Evolutionary conservation across 2,329 filamentous ascomycete genomes (phyloP).

Genomic region (Plectosphaerella plurivora): DNA sequence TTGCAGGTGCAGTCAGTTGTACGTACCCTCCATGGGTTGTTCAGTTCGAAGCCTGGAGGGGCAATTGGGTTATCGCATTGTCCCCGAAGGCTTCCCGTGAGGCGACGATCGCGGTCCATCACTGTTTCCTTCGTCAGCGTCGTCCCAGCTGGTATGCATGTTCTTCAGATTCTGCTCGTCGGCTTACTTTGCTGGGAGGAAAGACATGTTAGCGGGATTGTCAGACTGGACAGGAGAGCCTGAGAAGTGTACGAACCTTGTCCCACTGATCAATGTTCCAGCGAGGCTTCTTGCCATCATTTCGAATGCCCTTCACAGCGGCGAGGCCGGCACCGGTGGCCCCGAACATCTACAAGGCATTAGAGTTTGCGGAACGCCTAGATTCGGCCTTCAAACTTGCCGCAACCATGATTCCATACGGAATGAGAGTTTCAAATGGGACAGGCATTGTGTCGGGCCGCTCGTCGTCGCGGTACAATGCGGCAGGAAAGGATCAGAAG

Average conservation of each 20-base stretch:
- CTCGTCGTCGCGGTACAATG: not conserved
- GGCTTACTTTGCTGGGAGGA: constrained; percentile 48
- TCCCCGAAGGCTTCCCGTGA: constrained; percentile 55
- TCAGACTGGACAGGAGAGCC: not conserved
- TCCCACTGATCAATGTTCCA: constrained; percentile 62
- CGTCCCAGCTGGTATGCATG: not conserved
- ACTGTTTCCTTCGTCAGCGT: constrained; percentile 32
- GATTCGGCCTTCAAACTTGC: constrained; percentile 33
- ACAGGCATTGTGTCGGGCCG: constrained; percentile 47
- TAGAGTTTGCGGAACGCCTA: no score
- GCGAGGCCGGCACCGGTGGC: constrained; percentile 54
- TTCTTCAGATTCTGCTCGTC: no score
- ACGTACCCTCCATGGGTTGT: constrained; percentile 60
- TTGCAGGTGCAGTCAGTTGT: not conserved
- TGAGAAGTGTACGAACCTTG: constrained; percentile 34
- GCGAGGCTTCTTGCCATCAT: constrained; percentile 56
- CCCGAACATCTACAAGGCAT: constrained; percentile 55
- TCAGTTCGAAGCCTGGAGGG: constrained; percentile 56
- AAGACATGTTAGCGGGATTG: not conserved
- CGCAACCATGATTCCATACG: constrained; percentile 59
- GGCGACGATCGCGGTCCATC: constrained; percentile 61
- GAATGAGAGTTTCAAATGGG: constrained; percentile 60
- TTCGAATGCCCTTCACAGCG: constrained; percentile 51
- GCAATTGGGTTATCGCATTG: constrained; percentile 52
- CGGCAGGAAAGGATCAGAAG: no score